phyloP scores from a whole-genome alignment of 2,329 filamentous ascomycete genomes.

The Fusarium longipes region DNA sequence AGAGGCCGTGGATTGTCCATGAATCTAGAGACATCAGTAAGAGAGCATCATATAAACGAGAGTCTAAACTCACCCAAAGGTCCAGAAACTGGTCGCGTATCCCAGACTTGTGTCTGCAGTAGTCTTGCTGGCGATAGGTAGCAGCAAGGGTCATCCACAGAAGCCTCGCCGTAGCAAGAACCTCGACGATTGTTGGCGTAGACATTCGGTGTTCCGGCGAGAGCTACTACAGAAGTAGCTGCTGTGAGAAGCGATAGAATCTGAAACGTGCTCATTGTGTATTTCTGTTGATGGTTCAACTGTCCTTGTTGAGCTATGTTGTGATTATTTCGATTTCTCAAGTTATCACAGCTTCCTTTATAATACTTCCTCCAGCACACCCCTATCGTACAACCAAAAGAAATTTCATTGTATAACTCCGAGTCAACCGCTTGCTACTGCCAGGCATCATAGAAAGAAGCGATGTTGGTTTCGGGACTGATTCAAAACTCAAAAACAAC shows the following conservation, averaged over 20 bases:
- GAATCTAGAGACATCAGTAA: conserved; percentile 8
- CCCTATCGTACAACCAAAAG: background rate
- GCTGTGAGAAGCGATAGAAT: conserved; percentile 10
- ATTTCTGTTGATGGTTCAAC: background rate
- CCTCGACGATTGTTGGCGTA: conserved; percentile 4
- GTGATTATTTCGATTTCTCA: background rate
- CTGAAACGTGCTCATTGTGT: conserved; percentile 10
- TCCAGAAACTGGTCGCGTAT: conserved; percentile 14
- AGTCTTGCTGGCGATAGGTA: conserved; percentile 19
- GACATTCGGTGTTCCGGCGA: conserved; percentile 18
- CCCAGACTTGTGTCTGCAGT: conserved; percentile 24
- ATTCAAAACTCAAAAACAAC: background rate
- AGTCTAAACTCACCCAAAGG: background rate
- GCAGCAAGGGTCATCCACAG: conserved; percentile 6
- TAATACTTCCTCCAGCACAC: background rate
- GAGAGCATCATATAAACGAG: accelerated
- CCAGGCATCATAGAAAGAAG: conserved; percentile 19
- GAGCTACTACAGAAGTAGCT: conserved; percentile 17
- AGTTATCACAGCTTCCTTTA: conserved; percentile 6
- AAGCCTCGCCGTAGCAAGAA: conserved; percentile 2
- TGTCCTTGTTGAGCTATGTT: background rate
- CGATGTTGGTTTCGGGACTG: background rate
- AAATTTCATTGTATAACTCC: background rate
- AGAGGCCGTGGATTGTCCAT: conserved; percentile 20
- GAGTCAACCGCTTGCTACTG: background rate